Evolutionary conservation across 108 stramenopile species (phyloP).

Genomic region (Cyclotella atomus): DNA sequence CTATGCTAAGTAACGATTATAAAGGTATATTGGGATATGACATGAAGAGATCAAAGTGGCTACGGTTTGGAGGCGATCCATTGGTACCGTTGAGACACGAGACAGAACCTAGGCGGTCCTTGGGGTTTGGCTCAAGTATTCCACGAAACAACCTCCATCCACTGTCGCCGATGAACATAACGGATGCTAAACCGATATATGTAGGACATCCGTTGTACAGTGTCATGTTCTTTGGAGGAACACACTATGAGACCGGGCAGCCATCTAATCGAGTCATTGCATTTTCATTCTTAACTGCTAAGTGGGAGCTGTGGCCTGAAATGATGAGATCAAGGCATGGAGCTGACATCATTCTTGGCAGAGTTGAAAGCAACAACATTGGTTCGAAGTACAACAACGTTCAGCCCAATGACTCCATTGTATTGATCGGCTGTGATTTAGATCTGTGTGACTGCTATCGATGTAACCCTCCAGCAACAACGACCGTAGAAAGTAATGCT

Average conservation of each 20-base stretch:
- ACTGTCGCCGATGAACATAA: slow-evolving; percentile 19
- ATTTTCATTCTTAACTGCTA: slow-evolving; percentile 30
- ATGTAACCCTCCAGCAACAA: slow-evolving; percentile 12
- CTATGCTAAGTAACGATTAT: slow-evolving; percentile 20
- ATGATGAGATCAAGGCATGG: slow-evolving; percentile 35
- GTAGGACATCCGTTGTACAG: slow-evolving; percentile 24
- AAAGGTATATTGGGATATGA: slow-evolving; percentile 32
- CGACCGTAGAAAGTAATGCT: not conserved
- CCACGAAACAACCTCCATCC: slow-evolving; percentile 13
- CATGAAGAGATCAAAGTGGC: slow-evolving; percentile 10
- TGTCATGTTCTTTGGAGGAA: slow-evolving; percentile 32
- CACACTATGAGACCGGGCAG: slow-evolving; percentile 11
- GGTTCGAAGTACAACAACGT: not conserved
- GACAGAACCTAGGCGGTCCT: too few relatives aligned
- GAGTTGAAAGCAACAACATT: too few relatives aligned
- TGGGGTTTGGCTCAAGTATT: not conserved
- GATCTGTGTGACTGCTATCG: slow-evolving; percentile 35
- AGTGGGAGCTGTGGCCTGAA: slow-evolving; percentile 27
- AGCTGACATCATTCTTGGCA: slow-evolving; percentile 22
- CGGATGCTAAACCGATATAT: slow-evolving; percentile 21
- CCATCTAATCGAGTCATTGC: slow-evolving; percentile 27
- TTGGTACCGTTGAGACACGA: slow-evolving; percentile 11
- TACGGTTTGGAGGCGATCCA: slow-evolving; percentile 40
- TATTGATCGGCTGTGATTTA: slow-evolving; percentile 33
- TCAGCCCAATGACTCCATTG: slow-evolving; percentile 15